phyloP scores from a whole-genome alignment of 176 grass and related monocot genomes.

The Phragmites australis region DNA sequence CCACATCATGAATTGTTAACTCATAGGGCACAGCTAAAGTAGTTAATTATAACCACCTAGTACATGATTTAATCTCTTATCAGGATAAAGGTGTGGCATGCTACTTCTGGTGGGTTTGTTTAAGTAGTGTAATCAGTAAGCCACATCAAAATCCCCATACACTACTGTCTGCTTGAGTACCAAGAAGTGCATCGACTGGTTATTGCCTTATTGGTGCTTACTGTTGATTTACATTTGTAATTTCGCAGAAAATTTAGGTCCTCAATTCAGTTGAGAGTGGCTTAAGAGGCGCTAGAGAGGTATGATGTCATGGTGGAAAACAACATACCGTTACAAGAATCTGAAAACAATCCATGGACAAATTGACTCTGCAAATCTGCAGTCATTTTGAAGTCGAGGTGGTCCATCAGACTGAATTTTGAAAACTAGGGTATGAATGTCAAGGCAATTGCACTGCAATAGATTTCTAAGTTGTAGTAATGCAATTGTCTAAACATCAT shows the following conservation, averaged over 20 bases:
- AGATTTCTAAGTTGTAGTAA: constrained; percentile 18
- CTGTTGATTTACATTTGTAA: constrained; percentile 9
- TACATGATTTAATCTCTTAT: constrained; percentile 6
- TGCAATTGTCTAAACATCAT: constrained; percentile 17
- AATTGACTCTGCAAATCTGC: neutral
- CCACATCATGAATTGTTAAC: neutral
- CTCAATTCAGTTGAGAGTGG: constrained; percentile 31
- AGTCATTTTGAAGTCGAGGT: constrained; percentile 11
- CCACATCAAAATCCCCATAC: neutral
- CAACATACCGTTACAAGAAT: constrained; percentile 9
- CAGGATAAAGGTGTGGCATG: constrained; percentile 20
- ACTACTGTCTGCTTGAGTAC: neutral
- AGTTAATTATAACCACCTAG: constrained; percentile 19
- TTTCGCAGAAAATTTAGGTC: constrained; percentile 46
- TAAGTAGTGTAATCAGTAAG: neutral
- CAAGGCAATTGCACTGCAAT: neutral
- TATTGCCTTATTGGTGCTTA: constrained; percentile 22
- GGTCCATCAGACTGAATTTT: constrained; percentile 9
- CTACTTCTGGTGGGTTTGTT: constrained; percentile 15
- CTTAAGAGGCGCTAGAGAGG: constrained; percentile 30
- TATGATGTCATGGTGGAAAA: neutral
- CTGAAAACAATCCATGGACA: constrained; percentile 3
- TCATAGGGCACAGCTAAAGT: neutral
- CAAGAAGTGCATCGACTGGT: neutral
- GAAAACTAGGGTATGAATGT: constrained; percentile 15